Percentiles rank a stretch among this genome's conserved stretches.
phyloP scores from a whole-genome alignment of 331 rosid genomes.

The Malus hybrid region DNA sequence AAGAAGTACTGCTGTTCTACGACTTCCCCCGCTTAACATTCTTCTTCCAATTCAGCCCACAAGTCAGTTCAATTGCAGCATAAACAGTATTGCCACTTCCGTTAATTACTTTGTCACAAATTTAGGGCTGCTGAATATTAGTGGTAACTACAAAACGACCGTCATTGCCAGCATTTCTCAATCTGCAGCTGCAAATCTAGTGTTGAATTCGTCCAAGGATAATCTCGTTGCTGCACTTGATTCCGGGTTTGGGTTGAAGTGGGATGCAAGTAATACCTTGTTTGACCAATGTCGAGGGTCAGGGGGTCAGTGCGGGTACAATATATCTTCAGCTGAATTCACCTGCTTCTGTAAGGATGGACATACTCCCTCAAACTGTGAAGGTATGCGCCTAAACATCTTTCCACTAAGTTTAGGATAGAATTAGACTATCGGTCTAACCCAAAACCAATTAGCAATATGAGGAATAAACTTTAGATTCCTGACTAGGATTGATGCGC shows the following conservation, averaged over 20 bases:
- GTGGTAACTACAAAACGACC: neutral
- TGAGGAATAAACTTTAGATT: no score
- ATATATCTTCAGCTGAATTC: constrained; percentile 9
- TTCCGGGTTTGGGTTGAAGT: constrained; percentile 21
- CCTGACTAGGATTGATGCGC: no score
- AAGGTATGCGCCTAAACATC: neutral
- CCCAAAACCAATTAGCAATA: no score
- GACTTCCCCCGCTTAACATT: neutral
- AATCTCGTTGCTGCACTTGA: neutral
- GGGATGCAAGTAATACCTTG: constrained; percentile 8
- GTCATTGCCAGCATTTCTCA: constrained; percentile 3
- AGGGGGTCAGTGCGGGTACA: constrained; percentile 36
- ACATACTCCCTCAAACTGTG: constrained; percentile 8
- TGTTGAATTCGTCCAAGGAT: neutral
- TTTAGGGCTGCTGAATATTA: neutral
- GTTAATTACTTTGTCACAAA: constrained; percentile 9
- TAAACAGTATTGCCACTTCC: neutral
- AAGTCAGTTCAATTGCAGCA: constrained; percentile 19
- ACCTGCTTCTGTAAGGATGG: constrained; percentile 24
- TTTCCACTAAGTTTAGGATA: neutral
- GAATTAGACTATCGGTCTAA: no score
- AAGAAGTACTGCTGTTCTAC: constrained; percentile 18
- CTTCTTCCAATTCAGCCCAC: neutral
- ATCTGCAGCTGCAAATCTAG: neutral
- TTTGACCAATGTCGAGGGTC: constrained; percentile 32